Evolutionary conservation across 495 filamentous ascomycete species (phyloP).

Genomic region (Parachaetomium inaequale): DNA sequence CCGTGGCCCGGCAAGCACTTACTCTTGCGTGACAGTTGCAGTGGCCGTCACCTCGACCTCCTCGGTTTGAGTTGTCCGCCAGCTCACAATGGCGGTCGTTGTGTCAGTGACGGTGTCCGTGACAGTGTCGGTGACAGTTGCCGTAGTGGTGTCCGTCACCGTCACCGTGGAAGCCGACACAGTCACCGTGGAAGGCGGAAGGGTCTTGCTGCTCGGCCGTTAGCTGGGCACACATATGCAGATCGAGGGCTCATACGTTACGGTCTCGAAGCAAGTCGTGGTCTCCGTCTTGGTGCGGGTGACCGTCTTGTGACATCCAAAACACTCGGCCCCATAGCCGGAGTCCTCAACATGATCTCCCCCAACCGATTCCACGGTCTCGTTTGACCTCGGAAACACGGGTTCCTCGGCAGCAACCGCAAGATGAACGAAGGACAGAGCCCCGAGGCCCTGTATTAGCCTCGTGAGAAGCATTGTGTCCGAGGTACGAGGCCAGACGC

Average conservation of each 20-base stretch:
- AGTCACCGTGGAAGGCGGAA: slow-evolving; percentile 4
- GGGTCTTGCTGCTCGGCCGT: slow-evolving; percentile 2
- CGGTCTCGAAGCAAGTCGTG: not conserved
- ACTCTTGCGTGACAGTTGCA: slow-evolving; percentile 10
- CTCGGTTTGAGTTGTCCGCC: slow-evolving; percentile 1
- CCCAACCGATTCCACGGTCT: slow-evolving; percentile 1
- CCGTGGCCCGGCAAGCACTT: not conserved
- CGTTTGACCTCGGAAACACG: slow-evolving; percentile 19
- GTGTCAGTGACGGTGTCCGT: slow-evolving; percentile 10
- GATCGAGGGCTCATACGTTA: slow-evolving; percentile 5
- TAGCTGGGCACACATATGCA: not conserved
- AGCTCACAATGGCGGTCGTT: slow-evolving; percentile 13
- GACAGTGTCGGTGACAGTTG: slow-evolving; percentile 6
- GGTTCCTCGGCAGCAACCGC: slow-evolving; percentile 17
- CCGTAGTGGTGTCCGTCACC: slow-evolving; percentile 6
- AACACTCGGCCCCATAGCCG: not conserved
- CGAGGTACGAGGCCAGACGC: slow-evolving; percentile 15
- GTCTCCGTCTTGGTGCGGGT: slow-evolving; percentile 1
- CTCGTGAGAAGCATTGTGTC: slow-evolving; percentile 30
- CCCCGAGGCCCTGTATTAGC: slow-evolving; percentile 27
- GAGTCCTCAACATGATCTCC: not conserved
- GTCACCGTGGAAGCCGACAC: slow-evolving; percentile 6
- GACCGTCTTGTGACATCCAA: slow-evolving; percentile 1
- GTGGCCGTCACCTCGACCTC: slow-evolving; percentile 14
- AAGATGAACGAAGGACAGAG: slow-evolving; percentile 26